Base-by-base conservation (phyloP, 2,329 filamentous ascomycete genomes). In the Cladosporium sp. region DNA sequence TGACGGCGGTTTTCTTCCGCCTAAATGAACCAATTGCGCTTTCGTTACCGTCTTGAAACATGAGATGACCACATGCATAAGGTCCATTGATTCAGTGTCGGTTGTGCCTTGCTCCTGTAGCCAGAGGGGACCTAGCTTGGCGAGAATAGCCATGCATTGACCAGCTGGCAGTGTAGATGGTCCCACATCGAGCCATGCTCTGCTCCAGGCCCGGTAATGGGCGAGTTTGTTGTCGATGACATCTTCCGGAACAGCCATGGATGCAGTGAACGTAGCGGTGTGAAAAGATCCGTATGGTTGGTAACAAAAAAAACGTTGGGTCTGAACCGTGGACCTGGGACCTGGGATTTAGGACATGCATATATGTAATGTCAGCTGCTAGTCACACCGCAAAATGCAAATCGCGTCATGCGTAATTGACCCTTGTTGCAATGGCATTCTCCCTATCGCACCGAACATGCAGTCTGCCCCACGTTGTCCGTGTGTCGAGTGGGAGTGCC, bases 201-300 rank as follows among this genome's bases (percentile, higher is more conserved):
- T 25, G 32, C 16, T 39, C 59, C 59, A 62, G 14, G 59, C 59
- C 1, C 18, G 59, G 30, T 62, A 62, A 36, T 62, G 59, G 4
- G 48, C 48, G 7, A 62, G 25, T n/a, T 43, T 62, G 48, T 25
- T 54, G 16, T 11, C 3, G n/a, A 21, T 16, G 13, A 46, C 8
- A 21, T 28, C 26, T 21, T 26, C 13, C 8, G 2, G 30, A 5
- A 25, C 5, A 14, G 53, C 18, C 53, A 57, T 57, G 25, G 3
- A 4, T 21, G n/a, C 8, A 46, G 39, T 46, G 8, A 21, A 2
- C 10, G 10, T 5, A 46, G 11, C 21, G n/a, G 13, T 21, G 10
- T 11, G n/a, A 46, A 7, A 7, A 3, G 7, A 21, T 46, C n/a
- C n/a, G n/a, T 21, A 21, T 14, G n/a, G 3, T 21, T n/a, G 39